Conservation (phyloP, 306 rosid species). For the Dalbergia oliveri region DNA sequence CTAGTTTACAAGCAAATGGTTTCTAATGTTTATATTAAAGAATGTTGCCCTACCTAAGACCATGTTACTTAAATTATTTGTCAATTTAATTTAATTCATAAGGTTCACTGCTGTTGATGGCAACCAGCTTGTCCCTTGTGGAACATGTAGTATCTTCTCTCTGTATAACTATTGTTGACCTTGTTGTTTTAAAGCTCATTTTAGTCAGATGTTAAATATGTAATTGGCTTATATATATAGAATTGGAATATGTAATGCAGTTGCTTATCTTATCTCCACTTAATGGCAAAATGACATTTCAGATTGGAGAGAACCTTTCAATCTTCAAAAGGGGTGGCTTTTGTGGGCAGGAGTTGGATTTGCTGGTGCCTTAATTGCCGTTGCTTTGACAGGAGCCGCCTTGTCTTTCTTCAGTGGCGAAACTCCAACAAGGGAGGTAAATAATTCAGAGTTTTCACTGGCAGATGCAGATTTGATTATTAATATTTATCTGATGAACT, state of each 20-base stretch:
- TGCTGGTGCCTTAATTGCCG: slow-evolving; percentile 65
- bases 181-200: slow-evolving; percentile 3
- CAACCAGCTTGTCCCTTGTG: not conserved
- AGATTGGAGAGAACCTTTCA: slow-evolving; percentile 76
- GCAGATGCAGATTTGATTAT: slow-evolving; percentile 19
- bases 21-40: slow-evolving; percentile 2
- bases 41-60: not conserved
- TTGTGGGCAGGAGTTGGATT: slow-evolving; percentile 85
- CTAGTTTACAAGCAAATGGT: not conserved
- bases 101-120: not conserved
- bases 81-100: not conserved
- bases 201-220: not conserved
- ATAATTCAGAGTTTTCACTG: slow-evolving; percentile 12
- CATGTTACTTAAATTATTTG: not conserved
- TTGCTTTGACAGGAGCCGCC: slow-evolving; percentile 65
- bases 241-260: not conserved
- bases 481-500: not conserved
- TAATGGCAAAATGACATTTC: slow-evolving; percentile 40
- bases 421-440: slow-evolving; percentile 70
- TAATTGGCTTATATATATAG: not conserved
- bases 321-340: slow-evolving; percentile 77
- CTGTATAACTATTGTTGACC: not conserved
- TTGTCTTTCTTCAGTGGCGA: slow-evolving; percentile 67
- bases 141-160: slow-evolving; percentile 2
- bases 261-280: not conserved